Percentiles rank a stretch among this genome's conserved stretches.
These are phyloP conservation scores for Garcia nutans DNA, from an alignment of 345 rosid genomes.

Conservation along the genomic window DNA sequence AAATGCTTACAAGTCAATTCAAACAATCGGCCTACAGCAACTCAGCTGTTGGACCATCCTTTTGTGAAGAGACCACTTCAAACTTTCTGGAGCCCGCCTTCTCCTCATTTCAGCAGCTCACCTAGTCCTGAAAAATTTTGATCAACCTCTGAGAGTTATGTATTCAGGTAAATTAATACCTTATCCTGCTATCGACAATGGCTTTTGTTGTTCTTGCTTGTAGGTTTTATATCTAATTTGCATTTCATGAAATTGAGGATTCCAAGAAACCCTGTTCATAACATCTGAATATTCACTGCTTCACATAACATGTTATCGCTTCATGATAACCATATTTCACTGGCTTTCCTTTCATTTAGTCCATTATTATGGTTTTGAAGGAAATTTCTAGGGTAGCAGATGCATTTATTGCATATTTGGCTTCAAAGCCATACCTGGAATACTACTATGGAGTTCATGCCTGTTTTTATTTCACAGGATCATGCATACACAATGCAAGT, in stretches of 20 bases:
- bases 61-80: conserved; percentile 17
- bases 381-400: not conserved
- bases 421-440: not conserved
- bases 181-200: not conserved
- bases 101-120: not conserved
- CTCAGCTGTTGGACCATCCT: conserved; percentile 24
- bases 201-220: not conserved
- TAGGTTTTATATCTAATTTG: not conserved
- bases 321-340: not conserved
- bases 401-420: not conserved
- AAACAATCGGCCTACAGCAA: conserved; percentile 28
- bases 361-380: not conserved
- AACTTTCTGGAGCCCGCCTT: not conserved
- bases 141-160: not conserved
- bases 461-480: not conserved
- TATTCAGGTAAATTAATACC: not conserved
- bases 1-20: conserved; percentile 34
- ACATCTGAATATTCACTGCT: not conserved
- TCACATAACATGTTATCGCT: not conserved
- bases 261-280: not conserved
- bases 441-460: not conserved
- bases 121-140: not conserved
- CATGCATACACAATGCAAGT: not conserved
- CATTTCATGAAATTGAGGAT: not conserved
- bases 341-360: not conserved